These are phyloP conservation scores for Ogataea angusta DNA, from an alignment of 805 yeast species.

Conservation along the genomic window DNA sequence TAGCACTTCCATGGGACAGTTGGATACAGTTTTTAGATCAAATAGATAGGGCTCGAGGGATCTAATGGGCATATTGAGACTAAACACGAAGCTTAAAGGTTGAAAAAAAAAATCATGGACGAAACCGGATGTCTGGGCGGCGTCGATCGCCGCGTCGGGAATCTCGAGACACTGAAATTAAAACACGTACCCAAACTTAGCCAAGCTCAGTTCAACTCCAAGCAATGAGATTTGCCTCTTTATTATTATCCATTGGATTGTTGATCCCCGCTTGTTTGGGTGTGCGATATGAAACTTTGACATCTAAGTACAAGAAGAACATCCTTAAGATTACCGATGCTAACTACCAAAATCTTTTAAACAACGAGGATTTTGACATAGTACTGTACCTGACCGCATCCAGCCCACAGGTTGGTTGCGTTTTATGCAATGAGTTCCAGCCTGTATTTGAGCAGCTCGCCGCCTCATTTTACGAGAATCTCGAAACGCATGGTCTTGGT, in stretches of 20 bases:
- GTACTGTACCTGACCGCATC: conserved; percentile 71
- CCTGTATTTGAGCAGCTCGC: conserved; percentile 66
- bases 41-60: conserved; percentile 66
- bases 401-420: conserved; percentile 70
- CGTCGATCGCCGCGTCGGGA: conserved; percentile 9
- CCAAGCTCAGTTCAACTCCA: background rate
- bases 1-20: conserved; percentile 58
- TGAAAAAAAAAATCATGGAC: background rate
- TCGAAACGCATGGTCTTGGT: conserved; percentile 49
- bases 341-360: conserved; percentile 54
- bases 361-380: conserved; percentile 65
- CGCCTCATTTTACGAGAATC: conserved; percentile 48
- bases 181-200: conserved; percentile 1
- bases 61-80: conserved; percentile 34
- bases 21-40: conserved; percentile 61
- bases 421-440: conserved; percentile 63
- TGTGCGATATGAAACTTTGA: conserved; percentile 19
- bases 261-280: conserved; percentile 15
- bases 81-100: background rate
- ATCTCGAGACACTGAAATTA: background rate
- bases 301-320: conserved; percentile 10
- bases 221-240: conserved; percentile 10
- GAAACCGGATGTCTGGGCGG: background rate
- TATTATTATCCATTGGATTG: conserved; percentile 5
- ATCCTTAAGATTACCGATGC: conserved; percentile 45